Base-by-base conservation (phyloP, 2,329 filamentous ascomycete species). In the Mollisia scopiformis region DNA sequence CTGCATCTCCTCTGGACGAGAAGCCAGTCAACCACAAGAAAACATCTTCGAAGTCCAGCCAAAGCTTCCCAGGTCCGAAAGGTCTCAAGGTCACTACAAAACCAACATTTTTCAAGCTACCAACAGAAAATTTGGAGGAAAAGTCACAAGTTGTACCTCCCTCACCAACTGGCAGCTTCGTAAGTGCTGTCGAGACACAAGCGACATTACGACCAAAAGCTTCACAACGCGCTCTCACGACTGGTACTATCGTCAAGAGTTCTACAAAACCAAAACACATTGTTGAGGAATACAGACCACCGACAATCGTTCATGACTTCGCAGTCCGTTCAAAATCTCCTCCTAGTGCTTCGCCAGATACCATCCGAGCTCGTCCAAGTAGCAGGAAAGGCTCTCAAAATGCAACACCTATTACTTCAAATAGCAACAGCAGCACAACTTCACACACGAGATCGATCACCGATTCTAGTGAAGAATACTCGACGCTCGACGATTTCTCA, bases 391-490 rank as follows among this genome's bases (percentile, higher is more conserved):
- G 13, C 11, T 58, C 43, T 19, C 35, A 33, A 16, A 53, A 35
- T 16, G 46, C 35, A 33, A 21, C 23, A 8, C 39, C 33, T 4
- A 41, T 43, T 16, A 43, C 31, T 14, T 47, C 27, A 33, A 33
- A 25, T 46, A 10, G 13, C 8, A 58, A 27, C 28, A 43, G 27
- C 35, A 35, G 25, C 25, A 8, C 39, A 11, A n/a, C 19, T 47
- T 54, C 53, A 33, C 58, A 59, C 54, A 63, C 64, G 23, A 63
- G 64, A 19, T 67, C 66, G 43, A 61, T 59, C 14, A 67, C 63
- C 23, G 66, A 66, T 55, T 72, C 70, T 23, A 72, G 70, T 39
- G 70, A 71, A 33, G 70, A 70, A n/a, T 69, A 69, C 43, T 65
- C 68, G 5, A 66, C 60, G 19, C 58, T 66, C 2, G 66, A 70